Evolutionary conservation across 306 rosid genomes (phyloP).

Genomic region (Vicia faba): DNA sequence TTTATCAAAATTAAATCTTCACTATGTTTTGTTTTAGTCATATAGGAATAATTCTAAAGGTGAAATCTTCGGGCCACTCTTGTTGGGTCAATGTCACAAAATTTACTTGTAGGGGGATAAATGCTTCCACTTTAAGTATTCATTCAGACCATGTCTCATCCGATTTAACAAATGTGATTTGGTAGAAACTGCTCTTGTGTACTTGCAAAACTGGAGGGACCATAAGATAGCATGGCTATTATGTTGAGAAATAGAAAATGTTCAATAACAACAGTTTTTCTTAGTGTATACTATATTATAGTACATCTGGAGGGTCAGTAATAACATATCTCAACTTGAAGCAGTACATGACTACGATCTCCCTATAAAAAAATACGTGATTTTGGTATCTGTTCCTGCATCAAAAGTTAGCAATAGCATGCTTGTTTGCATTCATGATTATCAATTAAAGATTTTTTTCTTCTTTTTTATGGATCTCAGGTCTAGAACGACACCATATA

Average conservation of each 20-base stretch:
- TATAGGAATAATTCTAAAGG: too few relatives aligned
- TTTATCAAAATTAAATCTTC: too few relatives aligned
- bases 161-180: not conserved
- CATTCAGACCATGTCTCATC: not conserved
- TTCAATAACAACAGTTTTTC: slow-evolving; percentile 14
- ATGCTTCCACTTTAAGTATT: not conserved
- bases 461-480: slow-evolving; percentile 50
- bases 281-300: slow-evolving; percentile 7
- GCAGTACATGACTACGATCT: not conserved
- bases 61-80: not conserved
- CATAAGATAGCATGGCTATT: not conserved
- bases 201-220: not conserved
- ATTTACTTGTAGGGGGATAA: not conserved
- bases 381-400: slow-evolving; percentile 25
- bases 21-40: too few relatives aligned
- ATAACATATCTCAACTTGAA: slow-evolving; percentile 9
- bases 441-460: slow-evolving; percentile 7
- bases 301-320: not conserved
- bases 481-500: slow-evolving; percentile 72
- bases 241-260: slow-evolving; percentile 26
- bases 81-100: not conserved
- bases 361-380: not conserved
- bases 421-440: slow-evolving; percentile 31
- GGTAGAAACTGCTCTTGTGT: slow-evolving; percentile 15
- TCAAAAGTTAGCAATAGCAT: slow-evolving; percentile 21